Base-by-base conservation (phyloP, 1,284 basidiomycete species). In the Vanrija sp. region DNA sequence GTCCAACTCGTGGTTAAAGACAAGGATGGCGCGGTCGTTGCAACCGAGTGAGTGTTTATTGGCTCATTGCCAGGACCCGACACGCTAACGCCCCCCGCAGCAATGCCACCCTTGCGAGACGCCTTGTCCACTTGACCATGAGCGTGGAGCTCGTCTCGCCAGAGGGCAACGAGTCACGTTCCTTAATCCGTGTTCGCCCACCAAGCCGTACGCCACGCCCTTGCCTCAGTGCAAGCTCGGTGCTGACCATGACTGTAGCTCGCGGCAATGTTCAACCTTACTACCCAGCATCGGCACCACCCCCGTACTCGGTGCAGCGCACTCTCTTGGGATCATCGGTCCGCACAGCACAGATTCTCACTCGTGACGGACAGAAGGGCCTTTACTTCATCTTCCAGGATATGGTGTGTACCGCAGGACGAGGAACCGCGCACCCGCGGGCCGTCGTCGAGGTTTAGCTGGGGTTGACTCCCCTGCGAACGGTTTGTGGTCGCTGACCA, bases 341-440 rank as follows among this genome's bases (percentile, higher is more conserved):
- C 7, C 48, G 59, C 8, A 61, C 59, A 1, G 55, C 59, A 1
- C 59, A 61, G 16, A 45, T 61, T 5, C 38, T 61, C 6, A 55
- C 46, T 10, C 55, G 55, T 15, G 59, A 61, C 6, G 51, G 54
- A 6, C 49, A 51, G 19, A 61, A 61, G 28, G 59, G 55, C 0
- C 44, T 61, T 18, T 57, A 55, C 18, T 61, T 61, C 29, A 61
- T 61, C 34, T 61, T 61, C 42, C 59, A 61, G 28, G 59, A 61
- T 40, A 53, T 61, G 59, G 59, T 61, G 34, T 18, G 59, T 61
- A 5, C 7, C n/a, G 29, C 34, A 6, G 34, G 12, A 8, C 9
- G 34, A 34, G 34, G 8, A 12, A 2, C 10, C 9, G 10, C 34
- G 9, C 34, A 12, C 12, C 34, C 34, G 34, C 34, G 34, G 34